Base-by-base conservation (phyloP, 169 alveolate genomes). In the Babesia ovata region DNA sequence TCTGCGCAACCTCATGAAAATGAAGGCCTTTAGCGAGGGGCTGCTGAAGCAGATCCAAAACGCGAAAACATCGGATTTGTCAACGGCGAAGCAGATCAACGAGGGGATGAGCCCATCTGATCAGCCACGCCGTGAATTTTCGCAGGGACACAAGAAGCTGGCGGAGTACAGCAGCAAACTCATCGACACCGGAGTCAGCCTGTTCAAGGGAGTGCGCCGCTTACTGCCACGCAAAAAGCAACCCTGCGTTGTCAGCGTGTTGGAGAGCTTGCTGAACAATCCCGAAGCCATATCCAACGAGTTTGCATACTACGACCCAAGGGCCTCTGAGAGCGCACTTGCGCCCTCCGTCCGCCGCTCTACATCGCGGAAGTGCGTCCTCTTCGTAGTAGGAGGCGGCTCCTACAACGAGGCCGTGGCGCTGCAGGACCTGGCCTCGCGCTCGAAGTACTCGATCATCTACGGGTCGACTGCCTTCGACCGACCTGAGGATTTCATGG, bases 381-480 rank as follows among this genome's bases (percentile, higher is more conserved):
- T 92, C 3, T 92, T 92, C 58, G 74, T 92, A 3, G 86, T 92
- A 0, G 95, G 95, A 4, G 95, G 95, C 36, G 95, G 94, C 36
- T 86, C 88, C 69, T 92, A 86, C 84, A 86, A 82, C 46, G 95
- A 92, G 60, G 86, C 93, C 22, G 77, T 86, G 17, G 92, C 89
- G 28, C 44, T 92, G 56, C 83, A 84, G 62, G 93, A 90, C 21
- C 61, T 86, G 63, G 94, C 93, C 42, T 69, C 87, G 24, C 86
- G 81, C 48, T 57, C 78, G 13, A 72, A 72, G 57, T 66, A 81
- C 53, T 66, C 63, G 54, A 42, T 77, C 11, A 17, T 77, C 13
- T 79, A 79, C 33, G 87, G 87, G 19, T 79, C 87, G 21, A 79
- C 87, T 17, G 70, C 26, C 28, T 70, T 79, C 33, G 87, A 79